Conservation (phyloP, 805 yeast genomes). For the Starmerella roubikii region DNA sequence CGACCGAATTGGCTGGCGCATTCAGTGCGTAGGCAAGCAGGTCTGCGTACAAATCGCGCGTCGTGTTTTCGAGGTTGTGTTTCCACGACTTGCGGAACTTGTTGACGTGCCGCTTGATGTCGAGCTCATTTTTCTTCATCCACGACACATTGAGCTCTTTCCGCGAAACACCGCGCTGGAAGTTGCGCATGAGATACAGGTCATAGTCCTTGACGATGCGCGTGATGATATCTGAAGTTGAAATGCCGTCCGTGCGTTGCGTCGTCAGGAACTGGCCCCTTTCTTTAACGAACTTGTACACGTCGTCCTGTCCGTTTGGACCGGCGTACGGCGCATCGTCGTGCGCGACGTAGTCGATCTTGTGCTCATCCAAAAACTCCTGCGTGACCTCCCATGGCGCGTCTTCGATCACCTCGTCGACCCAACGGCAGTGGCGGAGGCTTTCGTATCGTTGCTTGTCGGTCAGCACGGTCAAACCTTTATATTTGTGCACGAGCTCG, state of each 20-base stretch:
- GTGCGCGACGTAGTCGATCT: conserved; percentile 93
- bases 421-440: conserved; percentile 91
- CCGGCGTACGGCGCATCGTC: conserved; percentile 93
- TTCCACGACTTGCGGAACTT: conserved; percentile 81
- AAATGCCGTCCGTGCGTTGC: conserved; percentile 91
- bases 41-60: conserved; percentile 74
- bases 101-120: conserved; percentile 74
- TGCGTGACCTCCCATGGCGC: conserved; percentile 94
- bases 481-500: conserved; percentile 75
- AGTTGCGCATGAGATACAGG: conserved; percentile 90
- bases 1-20: conserved; percentile 16
- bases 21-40: conserved; percentile 30
- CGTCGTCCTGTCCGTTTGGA: conserved; percentile 68
- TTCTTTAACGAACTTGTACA: conserved; percentile 82
- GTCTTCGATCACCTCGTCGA: conserved; percentile 84
- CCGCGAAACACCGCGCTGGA: conserved; percentile 94
- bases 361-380: conserved; percentile 62
- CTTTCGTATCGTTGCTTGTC: conserved; percentile 85
- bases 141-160: conserved; percentile 93
- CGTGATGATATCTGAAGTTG: conserved; percentile 91
- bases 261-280: conserved; percentile 85
- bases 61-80: conserved; percentile 51
- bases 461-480: conserved; percentile 82
- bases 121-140: conserved; percentile 94
- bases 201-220: conserved; percentile 92